These are phyloP conservation scores for Trichophyton verrucosum DNA, from an alignment of 2,329 filamentous ascomycete species.

Conservation along the genomic window DNA sequence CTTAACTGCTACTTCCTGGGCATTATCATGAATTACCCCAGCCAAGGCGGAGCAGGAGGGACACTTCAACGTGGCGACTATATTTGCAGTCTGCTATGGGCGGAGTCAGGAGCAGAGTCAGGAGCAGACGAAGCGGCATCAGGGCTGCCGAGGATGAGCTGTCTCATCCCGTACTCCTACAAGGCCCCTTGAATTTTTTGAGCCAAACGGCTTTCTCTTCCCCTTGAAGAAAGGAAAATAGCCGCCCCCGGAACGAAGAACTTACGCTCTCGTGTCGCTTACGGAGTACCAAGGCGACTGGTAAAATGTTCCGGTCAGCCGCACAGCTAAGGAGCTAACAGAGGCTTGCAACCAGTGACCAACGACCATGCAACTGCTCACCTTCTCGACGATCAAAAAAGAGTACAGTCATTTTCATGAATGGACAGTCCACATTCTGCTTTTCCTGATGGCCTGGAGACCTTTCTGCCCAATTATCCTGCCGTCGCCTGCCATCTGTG, in stretches of 20 bases:
- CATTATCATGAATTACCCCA: neutral
- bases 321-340: neutral
- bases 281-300: neutral
- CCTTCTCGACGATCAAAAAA: neutral
- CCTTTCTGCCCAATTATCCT: neutral
- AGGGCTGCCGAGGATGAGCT: neutral
- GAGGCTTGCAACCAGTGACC: too few species aligned
- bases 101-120: neutral
- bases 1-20: neutral
- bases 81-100: neutral
- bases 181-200: neutral
- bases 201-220: neutral
- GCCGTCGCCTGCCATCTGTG: neutral
- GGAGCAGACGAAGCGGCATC: neutral
- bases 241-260: neutral
- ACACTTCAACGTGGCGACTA: neutral
- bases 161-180: neutral
- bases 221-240: neutral
- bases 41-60: neutral
- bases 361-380: too few species aligned
- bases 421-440: neutral
- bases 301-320: slow-evolving; percentile 1
- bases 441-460: neutral
- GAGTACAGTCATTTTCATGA: neutral
- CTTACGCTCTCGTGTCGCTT: neutral